Conservation (phyloP, 176 grass and related monocot species). For the Puya raimondii region DNA sequence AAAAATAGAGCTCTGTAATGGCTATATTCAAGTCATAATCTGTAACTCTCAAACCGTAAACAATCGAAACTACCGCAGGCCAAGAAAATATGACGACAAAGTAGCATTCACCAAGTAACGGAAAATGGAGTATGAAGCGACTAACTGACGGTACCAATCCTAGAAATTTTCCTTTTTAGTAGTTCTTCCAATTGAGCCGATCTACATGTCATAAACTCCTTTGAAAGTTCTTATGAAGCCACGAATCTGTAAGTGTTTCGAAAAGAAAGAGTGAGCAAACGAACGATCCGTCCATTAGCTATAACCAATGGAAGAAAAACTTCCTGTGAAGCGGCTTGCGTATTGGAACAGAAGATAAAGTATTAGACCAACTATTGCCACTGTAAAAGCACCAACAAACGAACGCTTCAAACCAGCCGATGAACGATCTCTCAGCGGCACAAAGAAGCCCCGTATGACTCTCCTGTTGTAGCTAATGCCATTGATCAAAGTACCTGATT, state of each 20-base stretch:
- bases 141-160: too few species aligned
- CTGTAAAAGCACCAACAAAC: conserved; percentile 25
- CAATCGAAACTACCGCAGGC: not conserved
- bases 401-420: conserved; percentile 29
- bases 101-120: not conserved
- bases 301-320: conserved; percentile 6
- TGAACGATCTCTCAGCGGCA: conserved; percentile 14
- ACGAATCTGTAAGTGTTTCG: not conserved
- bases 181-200: not conserved
- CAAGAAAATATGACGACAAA: not conserved
- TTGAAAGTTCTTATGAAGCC: not conserved
- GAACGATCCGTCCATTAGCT: not conserved
- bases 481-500: not conserved
- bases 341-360: conserved; percentile 27
- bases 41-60: too few species aligned
- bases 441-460: conserved; percentile 12
- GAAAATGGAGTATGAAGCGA: not conserved
- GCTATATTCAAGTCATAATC: too few species aligned
- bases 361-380: conserved; percentile 28
- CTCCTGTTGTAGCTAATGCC: conserved; percentile 5
- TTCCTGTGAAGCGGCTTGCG: conserved; percentile 7
- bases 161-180: not conserved
- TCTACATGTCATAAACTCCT: not conserved
- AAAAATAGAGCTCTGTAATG: too few species aligned
- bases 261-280: not conserved